A percentile compares a stretch with the other conserved stretches of the same genome.
These are phyloP conservation scores for Pythium scleroteichum DNA, from an alignment of 352 stramenopile species.

Conservation along the genomic window DNA sequence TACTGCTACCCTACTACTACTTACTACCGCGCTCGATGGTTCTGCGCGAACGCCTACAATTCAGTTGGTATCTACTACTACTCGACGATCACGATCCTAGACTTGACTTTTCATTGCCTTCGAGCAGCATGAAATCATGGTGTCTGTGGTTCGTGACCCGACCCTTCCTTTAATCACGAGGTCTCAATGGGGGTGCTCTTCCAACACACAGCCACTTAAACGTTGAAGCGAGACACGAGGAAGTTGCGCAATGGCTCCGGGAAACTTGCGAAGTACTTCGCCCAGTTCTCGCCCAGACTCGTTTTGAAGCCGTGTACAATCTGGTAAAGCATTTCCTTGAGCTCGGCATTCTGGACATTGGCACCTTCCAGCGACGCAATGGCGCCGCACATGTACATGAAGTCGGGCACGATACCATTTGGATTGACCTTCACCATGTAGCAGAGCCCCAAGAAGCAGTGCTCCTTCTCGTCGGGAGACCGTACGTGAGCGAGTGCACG, in stretches of 20 bases:
- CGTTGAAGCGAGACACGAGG: constrained; percentile 78
- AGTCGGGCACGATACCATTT: constrained; percentile 84
- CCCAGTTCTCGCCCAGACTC: constrained; percentile 86
- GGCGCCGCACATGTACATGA: constrained; percentile 90
- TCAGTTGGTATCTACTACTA: constrained; percentile 31
- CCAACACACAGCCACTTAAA: constrained; percentile 38
- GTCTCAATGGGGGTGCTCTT: no score
- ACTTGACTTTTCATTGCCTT: constrained; percentile 19
- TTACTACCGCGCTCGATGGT: constrained; percentile 49
- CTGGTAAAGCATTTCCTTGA: constrained; percentile 87
- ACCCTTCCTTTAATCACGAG: no score
- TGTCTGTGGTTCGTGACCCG: not conserved
- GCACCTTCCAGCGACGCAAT: constrained; percentile 86
- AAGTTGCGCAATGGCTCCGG: constrained; percentile 80
- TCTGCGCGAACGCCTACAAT: constrained; percentile 17
- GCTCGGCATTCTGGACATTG: constrained; percentile 70
- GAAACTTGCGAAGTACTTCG: constrained; percentile 84
- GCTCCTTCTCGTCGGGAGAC: constrained; percentile 86
- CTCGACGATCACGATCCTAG: constrained; percentile 6
- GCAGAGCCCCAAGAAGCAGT: constrained; percentile 88
- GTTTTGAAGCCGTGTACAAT: constrained; percentile 90
- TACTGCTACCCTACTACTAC: constrained; percentile 40
- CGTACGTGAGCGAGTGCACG: constrained; percentile 82
- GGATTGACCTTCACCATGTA: constrained; percentile 92
- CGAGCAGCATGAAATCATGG: constrained; percentile 12